Conservation (phyloP, 192 early-diverging fungal genomes). For the Umbelopsis ramanniana region DNA sequence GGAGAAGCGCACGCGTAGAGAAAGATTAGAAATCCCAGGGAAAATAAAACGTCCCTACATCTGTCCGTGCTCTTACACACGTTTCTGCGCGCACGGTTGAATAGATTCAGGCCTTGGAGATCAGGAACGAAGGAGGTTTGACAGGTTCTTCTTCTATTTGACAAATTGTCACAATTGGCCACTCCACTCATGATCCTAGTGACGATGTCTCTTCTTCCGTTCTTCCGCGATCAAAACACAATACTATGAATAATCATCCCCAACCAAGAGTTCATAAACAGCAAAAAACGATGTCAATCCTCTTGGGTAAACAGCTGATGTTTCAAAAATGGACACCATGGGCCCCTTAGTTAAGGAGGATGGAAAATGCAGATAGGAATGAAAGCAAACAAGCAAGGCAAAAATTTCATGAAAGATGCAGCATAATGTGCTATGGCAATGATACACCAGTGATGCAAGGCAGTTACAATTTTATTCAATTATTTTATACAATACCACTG, state of each 20-base stretch:
- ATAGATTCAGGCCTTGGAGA: not conserved
- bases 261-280: not conserved
- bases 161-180: too few species aligned
- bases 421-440: not conserved
- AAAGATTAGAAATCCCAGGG: too few species aligned
- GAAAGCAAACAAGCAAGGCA: too few species aligned
- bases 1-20: not conserved
- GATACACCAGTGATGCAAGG: not conserved
- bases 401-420: too few species aligned
- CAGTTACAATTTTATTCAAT: not conserved
- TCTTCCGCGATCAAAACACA: not conserved
- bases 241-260: not conserved
- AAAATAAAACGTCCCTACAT: not conserved
- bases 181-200: too few species aligned
- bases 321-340: too few species aligned
- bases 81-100: slow-evolving; percentile 1
- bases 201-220: not conserved
- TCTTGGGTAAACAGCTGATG: not conserved
- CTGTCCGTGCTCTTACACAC: not conserved
- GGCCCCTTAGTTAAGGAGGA: not conserved
- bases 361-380: not conserved
- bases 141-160: too few species aligned
- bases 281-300: slow-evolving; percentile 7
- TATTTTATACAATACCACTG: not conserved
- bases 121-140: not conserved